A percentile compares a stretch with the other conserved stretches of the same genome.
Conservation (phyloP, 768 basidiomycete genomes). For the Cubamyces lactineus region DNA sequence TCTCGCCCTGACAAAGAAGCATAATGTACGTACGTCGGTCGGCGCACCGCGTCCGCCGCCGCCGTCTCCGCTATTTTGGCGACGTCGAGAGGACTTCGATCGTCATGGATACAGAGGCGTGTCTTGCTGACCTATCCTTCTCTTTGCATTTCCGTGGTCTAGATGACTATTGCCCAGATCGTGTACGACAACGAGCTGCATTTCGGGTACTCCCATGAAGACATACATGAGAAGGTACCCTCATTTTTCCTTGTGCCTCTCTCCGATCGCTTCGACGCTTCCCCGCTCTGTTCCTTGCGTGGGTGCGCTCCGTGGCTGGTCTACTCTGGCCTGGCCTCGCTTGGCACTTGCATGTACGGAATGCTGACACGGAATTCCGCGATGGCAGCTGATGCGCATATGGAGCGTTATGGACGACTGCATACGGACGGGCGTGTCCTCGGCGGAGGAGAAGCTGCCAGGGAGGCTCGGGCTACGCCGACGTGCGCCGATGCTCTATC, state of each 20-base stretch:
- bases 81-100: constrained; percentile 10
- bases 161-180: constrained; percentile 94
- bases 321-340: constrained; percentile 1
- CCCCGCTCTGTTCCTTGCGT: not conserved
- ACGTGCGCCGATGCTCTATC: constrained; percentile 87
- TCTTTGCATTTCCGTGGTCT: constrained; percentile 1
- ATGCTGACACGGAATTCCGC: constrained; percentile 1
- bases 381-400: constrained; percentile 63
- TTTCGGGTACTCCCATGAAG: constrained; percentile 75
- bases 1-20: constrained; percentile 71
- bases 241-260: not conserved
- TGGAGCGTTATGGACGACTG: constrained; percentile 95
- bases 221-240: constrained; percentile 72
- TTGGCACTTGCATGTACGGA: not conserved
- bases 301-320: not conserved
- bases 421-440: constrained; percentile 83
- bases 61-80: constrained; percentile 1
- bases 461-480: constrained; percentile 81
- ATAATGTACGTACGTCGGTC: constrained; percentile 64
- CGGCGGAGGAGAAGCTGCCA: constrained; percentile 78
- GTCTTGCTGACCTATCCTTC: constrained; percentile 2
- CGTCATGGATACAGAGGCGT: constrained; percentile 18
- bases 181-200: constrained; percentile 90
- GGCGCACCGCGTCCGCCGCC: not conserved
- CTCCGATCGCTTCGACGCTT: not conserved